Conservation (phyloP, 768 basidiomycete species). For the Mycena leptocephala region DNA sequence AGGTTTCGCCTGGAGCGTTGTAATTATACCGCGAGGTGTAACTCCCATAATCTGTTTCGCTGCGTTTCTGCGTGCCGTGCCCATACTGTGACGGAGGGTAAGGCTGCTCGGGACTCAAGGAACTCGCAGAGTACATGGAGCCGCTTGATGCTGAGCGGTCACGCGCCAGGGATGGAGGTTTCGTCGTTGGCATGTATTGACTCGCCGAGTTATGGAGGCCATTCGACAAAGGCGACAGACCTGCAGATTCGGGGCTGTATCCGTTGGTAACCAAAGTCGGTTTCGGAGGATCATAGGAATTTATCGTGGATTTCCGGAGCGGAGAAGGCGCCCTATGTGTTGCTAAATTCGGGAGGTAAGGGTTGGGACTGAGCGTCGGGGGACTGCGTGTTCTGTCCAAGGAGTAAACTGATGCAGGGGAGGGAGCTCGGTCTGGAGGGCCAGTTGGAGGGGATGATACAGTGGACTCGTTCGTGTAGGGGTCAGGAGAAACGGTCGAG, state of each 20-base stretch:
- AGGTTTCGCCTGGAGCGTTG: conserved; percentile 28
- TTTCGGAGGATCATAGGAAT: conserved; percentile 31
- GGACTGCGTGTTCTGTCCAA: conserved; percentile 43
- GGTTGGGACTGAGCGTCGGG: conserved; percentile 33
- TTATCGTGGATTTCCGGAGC: conserved; percentile 23
- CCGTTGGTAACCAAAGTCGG: conserved; percentile 27
- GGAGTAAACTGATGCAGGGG: conserved; percentile 39
- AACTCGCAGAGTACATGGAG: conserved; percentile 33
- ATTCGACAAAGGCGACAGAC: conserved; percentile 20
- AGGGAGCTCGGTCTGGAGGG: conserved; percentile 15
- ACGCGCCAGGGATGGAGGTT: conserved; percentile 21
- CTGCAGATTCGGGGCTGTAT: conserved; percentile 6
- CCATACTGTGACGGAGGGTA: conserved; percentile 49
- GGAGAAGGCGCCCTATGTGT: conserved; percentile 54
- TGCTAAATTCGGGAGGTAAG: conserved; percentile 54
- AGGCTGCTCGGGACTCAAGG: conserved; percentile 54
- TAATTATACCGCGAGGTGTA: conserved; percentile 48
- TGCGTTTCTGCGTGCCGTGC: conserved; percentile 39
- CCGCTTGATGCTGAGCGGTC: conserved; percentile 32
- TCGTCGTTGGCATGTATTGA: conserved; percentile 30
- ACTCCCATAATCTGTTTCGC: conserved; percentile 45
- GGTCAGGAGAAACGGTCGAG: conserved; percentile 13
- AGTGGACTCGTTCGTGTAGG: conserved; percentile 24
- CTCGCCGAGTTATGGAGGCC: conserved; percentile 45
- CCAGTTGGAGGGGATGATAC: neutral